phyloP scores from a whole-genome alignment of 2,329 filamentous ascomycete species.

The Albifimbria verrucaria region DNA sequence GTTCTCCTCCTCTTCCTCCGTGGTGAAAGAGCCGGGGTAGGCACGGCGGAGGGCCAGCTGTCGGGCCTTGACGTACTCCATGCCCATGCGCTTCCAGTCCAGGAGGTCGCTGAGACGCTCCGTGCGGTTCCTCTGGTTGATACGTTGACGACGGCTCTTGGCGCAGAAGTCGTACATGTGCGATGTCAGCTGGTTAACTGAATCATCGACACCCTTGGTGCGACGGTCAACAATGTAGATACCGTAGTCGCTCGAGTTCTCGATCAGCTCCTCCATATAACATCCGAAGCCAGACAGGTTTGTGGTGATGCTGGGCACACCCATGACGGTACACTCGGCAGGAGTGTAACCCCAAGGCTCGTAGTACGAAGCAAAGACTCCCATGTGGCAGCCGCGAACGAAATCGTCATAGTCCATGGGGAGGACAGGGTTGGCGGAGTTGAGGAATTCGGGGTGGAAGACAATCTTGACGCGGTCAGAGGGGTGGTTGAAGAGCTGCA shows the following conservation, averaged over 20 bases:
- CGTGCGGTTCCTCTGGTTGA: constrained; percentile 97
- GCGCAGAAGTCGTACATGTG: constrained; percentile 87
- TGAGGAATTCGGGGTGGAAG: constrained; percentile 97
- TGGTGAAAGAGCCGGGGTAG: constrained; percentile 81
- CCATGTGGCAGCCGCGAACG: constrained; percentile 92
- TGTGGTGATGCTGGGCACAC: constrained; percentile 95
- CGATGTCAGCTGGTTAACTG: constrained; percentile 88
- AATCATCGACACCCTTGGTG: constrained; percentile 94
- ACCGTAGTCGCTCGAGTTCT: constrained; percentile 96
- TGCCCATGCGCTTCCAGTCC: constrained; percentile 99
- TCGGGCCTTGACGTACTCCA: constrained; percentile 98
- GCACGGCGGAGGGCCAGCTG: constrained; percentile 88
- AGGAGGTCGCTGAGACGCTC: constrained; percentile 91
- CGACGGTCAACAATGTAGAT: constrained; percentile 98
- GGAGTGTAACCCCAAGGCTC: constrained; percentile 99
- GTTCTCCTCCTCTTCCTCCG: constrained; percentile 71
- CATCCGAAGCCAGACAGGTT: constrained; percentile 97
- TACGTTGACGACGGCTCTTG: constrained; percentile 93
- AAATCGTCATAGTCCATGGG: constrained; percentile 98
- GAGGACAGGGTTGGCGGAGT: constrained; percentile 90
- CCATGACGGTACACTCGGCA: constrained; percentile 98
- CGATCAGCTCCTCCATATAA: constrained; percentile 99
- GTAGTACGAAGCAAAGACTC: constrained; percentile 96
- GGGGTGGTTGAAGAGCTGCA: constrained; percentile 95
- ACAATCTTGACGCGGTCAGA: constrained; percentile 94